Evolutionary conservation across 148 eudicot genomes (phyloP), one percentile per base, ranked within the genome.

Genomic region (Polygonum maritimum): DNA sequence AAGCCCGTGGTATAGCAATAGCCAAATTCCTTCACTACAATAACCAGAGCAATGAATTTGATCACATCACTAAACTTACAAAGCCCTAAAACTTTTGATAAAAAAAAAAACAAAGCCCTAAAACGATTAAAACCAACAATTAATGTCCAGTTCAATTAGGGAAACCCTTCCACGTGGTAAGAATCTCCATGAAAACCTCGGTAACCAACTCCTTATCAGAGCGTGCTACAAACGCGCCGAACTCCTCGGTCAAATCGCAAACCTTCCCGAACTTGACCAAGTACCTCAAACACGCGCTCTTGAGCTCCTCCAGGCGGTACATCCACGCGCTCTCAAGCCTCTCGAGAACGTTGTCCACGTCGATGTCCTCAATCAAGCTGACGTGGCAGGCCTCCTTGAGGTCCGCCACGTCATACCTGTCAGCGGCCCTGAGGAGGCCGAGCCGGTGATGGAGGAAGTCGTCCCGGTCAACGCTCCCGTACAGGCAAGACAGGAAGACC

Each of bases 181-280:
- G 96, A 80, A 95, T 82, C 81, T 92, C 96, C 51, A 90, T 82
- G 65, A 95, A 89, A 63, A 95, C 48, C 73, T 92, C 96, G 14
- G 86, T 80, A 39, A 95, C 81, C 79, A 95, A 72, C 63, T 92
- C 98, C 83, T 96, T 90, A 69, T 95, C 98, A 4, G 92, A 96
- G 45, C 73, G 80, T 41, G 81, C 85, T 55, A 95, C 79, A 78
- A 95, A 95, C 39, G 74, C 82, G 77, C 85, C 81, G 71, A 95
- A 88, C 14, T 90, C 97, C 69, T 95, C 94, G 9, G 90, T 81
- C 38, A 95, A 72, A 40, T 95, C 98, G 33, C 75, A 95, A 21
- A 95, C 87, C 87, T 90, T 95, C 9, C 98, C 94, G 79, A 95
- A 95, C 85, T 84, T 86, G 75, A 95, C 90, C 73, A 95, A 85